Evolutionary conservation across 1,284 basidiomycete species (phyloP).

Genomic region (Ceratobasidium sp.): DNA sequence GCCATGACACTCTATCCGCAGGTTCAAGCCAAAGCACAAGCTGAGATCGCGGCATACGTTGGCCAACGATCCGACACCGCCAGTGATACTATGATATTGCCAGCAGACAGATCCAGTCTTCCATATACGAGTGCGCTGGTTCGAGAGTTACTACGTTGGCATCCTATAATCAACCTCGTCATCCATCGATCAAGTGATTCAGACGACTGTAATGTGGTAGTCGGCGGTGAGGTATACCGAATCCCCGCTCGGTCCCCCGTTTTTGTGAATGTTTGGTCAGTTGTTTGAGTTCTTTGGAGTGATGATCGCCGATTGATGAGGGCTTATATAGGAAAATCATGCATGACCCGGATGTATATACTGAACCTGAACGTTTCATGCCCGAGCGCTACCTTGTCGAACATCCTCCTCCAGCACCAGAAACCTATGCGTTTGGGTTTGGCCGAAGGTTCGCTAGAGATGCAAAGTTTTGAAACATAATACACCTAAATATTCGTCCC

Average conservation of each 20-base stretch:
- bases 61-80: background rate
- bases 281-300: too few species aligned
- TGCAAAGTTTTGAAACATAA: too few species aligned
- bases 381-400: too few species aligned
- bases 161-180: slow-evolving; percentile 15
- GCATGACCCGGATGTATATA: too few species aligned
- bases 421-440: too few species aligned
- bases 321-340: too few species aligned
- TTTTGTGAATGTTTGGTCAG: slow-evolving; percentile 23
- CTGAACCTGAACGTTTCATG: too few species aligned
- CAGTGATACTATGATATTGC: background rate
- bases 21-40: slow-evolving; percentile 15
- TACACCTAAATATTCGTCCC: too few species aligned
- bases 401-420: too few species aligned
- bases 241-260: slow-evolving; percentile 30
- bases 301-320: too few species aligned
- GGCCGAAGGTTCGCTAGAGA: too few species aligned
- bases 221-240: slow-evolving; percentile 1
- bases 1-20: slow-evolving; percentile 16
- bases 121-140: slow-evolving; percentile 33
- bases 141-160: slow-evolving; percentile 25
- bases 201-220: slow-evolving; percentile 32
- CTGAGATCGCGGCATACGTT: slow-evolving; percentile 12
- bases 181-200: too few species aligned
- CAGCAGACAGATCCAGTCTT: slow-evolving; percentile 1